Percentiles rank a stretch among this genome's conserved stretches.
Evolutionary conservation across 768 basidiomycete genomes (phyloP).

Genomic region (Termitomyces sp.): DNA sequence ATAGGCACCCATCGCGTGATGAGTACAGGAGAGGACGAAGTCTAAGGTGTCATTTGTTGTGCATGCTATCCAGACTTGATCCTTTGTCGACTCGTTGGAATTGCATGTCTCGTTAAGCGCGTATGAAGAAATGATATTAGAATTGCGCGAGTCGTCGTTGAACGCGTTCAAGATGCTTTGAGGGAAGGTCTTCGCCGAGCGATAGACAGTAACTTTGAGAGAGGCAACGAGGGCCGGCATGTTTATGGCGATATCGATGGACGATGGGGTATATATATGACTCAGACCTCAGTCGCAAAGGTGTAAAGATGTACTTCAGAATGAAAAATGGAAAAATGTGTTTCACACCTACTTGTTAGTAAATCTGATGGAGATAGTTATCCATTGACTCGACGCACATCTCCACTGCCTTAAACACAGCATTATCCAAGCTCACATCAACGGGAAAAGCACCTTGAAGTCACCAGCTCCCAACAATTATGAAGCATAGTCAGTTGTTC

Average conservation of each 20-base stretch:
- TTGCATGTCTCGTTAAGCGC: slow-evolving; percentile 7
- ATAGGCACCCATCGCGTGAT: slow-evolving; percentile 5
- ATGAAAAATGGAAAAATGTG: not conserved
- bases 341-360: slow-evolving; percentile 4
- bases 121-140: slow-evolving; percentile 19
- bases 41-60: slow-evolving; percentile 17
- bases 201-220: slow-evolving; percentile 9
- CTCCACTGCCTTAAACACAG: slow-evolving; percentile 1
- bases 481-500: not conserved
- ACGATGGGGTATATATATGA: not conserved
- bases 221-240: slow-evolving; percentile 3
- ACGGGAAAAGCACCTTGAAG: not conserved
- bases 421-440: not conserved
- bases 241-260: not conserved
- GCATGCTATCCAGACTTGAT: slow-evolving; percentile 29
- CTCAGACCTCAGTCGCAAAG: not conserved
- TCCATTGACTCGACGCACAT: not conserved
- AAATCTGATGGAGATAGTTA: not conserved
- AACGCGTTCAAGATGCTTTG: slow-evolving; percentile 23
- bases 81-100: not conserved
- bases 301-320: slow-evolving; percentile 1
- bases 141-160: slow-evolving; percentile 18
- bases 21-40: slow-evolving; percentile 7
- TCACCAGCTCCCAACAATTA: not conserved
- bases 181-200: slow-evolving; percentile 25